Percentiles rank a stretch among this genome's conserved stretches.
These are phyloP conservation scores for Chrysopogon serrulatus DNA, from an alignment of 176 grass and related monocot species.

Conservation along the genomic window DNA sequence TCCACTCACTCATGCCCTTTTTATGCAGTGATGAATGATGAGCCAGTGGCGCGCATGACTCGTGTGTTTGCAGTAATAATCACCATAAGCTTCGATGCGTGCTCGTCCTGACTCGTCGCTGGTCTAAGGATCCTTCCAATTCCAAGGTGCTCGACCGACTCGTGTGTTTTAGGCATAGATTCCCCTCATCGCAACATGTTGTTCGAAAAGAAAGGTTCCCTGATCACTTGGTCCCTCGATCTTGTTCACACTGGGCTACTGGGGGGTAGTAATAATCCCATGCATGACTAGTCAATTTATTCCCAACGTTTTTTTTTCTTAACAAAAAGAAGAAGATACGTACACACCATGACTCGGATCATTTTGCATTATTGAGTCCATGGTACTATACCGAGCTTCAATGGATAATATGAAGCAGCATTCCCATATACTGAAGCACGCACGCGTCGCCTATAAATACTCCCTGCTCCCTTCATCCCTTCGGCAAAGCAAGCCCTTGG, in stretches of 20 bases:
- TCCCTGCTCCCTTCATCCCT: not conserved
- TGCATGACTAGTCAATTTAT: not conserved
- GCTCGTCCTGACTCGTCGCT: not conserved
- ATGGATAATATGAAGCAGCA: not conserved
- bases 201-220: not conserved
- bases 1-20: not conserved
- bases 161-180: not conserved
- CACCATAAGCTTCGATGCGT: not conserved
- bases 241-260: not conserved
- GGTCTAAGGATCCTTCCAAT: not conserved
- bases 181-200: not conserved
- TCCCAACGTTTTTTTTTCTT: not conserved
- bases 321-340: not conserved
- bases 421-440: not conserved
- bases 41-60: not conserved
- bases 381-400: not conserved
- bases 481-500: not conserved
- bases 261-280: not conserved
- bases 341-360: not conserved
- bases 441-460: constrained; percentile 28
- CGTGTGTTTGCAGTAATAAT: not conserved
- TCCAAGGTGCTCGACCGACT: not conserved
- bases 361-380: not conserved
- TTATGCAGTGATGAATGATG: not conserved
- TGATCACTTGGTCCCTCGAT: not conserved